Conservation (phyloP, 805 yeast species). For the Phaffomyces antillensis region DNA sequence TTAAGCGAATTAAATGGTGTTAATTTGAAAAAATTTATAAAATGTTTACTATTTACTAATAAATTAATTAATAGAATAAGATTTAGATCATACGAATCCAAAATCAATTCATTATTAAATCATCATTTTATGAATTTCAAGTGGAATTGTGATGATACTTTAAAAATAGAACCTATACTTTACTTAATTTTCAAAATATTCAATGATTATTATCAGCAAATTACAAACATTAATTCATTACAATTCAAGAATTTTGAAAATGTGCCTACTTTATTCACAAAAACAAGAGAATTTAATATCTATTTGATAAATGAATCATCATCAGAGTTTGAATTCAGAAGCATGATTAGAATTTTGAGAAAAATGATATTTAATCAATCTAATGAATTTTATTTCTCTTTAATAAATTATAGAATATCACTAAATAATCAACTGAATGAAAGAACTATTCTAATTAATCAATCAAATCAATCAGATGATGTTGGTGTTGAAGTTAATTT, state of each 20-base stretch:
- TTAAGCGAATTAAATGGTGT: neutral
- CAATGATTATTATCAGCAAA: neutral
- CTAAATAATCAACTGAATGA: neutral
- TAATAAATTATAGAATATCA: constrained; percentile 2
- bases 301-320: neutral
- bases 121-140: neutral
- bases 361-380: neutral
- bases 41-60: neutral
- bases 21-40: neutral
- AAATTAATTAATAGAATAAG: neutral
- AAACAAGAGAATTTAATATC: neutral
- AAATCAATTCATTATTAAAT: neutral
- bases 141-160: constrained; percentile 3
- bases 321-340: neutral
- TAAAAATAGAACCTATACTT: constrained; percentile 4
- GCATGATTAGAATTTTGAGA: neutral
- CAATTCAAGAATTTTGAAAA: too few relatives aligned
- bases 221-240: neutral
- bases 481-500: too few relatives aligned
- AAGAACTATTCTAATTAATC: too few relatives aligned
- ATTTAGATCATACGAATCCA: neutral
- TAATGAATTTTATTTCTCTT: neutral
- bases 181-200: constrained; percentile 2
- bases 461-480: too few relatives aligned
- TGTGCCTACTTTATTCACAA: neutral